phyloP scores from a whole-genome alignment of 306 rosid genomes.

The Citrullus mucosospermus region DNA sequence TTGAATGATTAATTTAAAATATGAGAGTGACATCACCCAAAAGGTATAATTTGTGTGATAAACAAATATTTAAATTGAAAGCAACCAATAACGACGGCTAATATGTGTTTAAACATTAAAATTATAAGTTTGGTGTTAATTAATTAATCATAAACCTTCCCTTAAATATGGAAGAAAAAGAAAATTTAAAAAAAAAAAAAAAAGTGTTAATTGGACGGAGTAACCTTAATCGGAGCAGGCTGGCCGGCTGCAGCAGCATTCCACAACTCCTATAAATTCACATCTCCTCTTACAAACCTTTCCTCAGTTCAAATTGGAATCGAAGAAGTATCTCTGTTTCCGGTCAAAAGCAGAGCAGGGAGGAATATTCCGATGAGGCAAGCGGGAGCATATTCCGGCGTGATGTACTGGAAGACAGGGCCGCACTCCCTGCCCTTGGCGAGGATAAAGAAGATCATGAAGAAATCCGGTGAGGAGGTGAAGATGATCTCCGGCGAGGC shows the following conservation, averaged over 20 bases:
- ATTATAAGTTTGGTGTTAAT: background rate
- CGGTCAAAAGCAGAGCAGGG: background rate
- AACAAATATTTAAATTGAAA: background rate
- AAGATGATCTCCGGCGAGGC: constrained; percentile 77
- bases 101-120: background rate
- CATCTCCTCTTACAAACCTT: background rate
- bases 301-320: background rate
- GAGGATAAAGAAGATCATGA: constrained; percentile 79
- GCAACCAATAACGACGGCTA: background rate
- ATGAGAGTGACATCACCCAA: background rate
- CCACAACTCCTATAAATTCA: background rate
- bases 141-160: background rate
- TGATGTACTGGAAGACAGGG: constrained; percentile 28
- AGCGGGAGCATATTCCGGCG: constrained; percentile 58
- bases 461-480: constrained; percentile 45
- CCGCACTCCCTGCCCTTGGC: constrained; percentile 58
- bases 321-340: background rate
- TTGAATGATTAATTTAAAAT: too few species aligned
- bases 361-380: constrained; percentile 34
- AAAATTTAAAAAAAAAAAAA: background rate
- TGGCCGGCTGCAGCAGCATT: background rate
- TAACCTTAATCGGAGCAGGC: constrained; percentile 3
- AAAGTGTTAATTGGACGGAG: background rate
- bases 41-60: background rate
- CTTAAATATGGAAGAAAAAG: background rate